Evolutionary conservation across 2,329 filamentous ascomycete genomes (phyloP), one percentile per base, ranked within the genome.

Genomic region (Fusarium sp.): DNA sequence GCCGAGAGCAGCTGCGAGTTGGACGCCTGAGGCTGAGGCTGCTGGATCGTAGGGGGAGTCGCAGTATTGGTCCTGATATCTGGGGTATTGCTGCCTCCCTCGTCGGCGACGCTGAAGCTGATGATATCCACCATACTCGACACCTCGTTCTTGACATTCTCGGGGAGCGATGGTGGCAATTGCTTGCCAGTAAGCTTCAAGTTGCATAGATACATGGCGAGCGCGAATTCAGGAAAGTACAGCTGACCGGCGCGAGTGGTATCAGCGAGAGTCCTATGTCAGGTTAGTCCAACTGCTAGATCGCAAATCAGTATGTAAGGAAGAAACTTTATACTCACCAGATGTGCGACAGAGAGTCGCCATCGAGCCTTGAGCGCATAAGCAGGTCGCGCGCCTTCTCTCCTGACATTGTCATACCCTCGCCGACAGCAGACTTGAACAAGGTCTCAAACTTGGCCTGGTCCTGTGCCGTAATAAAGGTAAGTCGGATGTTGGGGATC

Each of bases 91-190:
- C 87, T 4, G 84, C 81, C 80, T 6, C 85, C 86, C 32, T 96
- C 93, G 74, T 99, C 97, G 1, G 90, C 91, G 27, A 98, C 90
- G 76, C 93, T 95, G 81, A 99, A 99, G 69, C 95, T 98, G 80
- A 99, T 99, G 66, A 99, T 99, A 81, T 99, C 97, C 45, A 99
- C 97, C 95, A 99, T 98, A 84, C 97, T 98, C 4, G 96, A 98
- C 20, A 99, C 97, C 83, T 99, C 97, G 79, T 99, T 99, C 85
- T 92, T 93, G 74, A 99, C 92, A 68, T 91, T 93, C 35, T 98
- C 95, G 0, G 97, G 97, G 11, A 99, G 87, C 7, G 81, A 83
- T 2, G 87, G 80, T 0, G 97, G 97, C 27, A 99, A 84, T 1
- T 92, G 87, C 83, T 97, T 98, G 68, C 95, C 95, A 1, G 94